Conservation (phyloP, 768 basidiomycete genomes). For the Mycena galopus region DNA sequence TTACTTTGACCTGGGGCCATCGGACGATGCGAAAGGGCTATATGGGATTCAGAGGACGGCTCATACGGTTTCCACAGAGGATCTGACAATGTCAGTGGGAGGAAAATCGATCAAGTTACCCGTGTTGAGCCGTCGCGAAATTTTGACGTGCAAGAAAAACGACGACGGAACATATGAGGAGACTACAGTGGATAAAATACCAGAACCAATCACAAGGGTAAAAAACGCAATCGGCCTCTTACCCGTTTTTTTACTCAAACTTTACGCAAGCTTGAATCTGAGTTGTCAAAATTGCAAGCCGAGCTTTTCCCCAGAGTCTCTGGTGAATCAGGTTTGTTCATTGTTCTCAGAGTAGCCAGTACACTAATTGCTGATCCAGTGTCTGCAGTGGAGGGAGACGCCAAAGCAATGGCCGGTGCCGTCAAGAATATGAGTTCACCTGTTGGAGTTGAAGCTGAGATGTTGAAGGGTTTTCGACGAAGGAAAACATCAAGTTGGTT, state of each 20-base stretch:
- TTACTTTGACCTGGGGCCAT: slow-evolving; percentile 13
- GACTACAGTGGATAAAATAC: slow-evolving; percentile 1
- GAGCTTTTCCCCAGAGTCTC: too few relatives aligned
- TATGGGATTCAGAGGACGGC: not conserved
- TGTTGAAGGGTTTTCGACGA: too few relatives aligned
- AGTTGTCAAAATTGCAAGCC: not conserved
- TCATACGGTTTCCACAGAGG: too few relatives aligned
- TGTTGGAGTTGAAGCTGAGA: too few relatives aligned
- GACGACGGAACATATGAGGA: slow-evolving; percentile 1
- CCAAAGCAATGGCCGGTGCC: too few relatives aligned
- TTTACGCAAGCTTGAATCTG: not conserved
- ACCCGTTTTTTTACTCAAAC: not conserved
- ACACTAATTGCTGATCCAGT: too few relatives aligned
- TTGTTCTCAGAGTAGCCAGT: too few relatives aligned
- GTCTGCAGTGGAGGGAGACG: too few relatives aligned
- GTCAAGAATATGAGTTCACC: too few relatives aligned
- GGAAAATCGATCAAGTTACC: not conserved
- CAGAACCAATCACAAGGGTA: not conserved
- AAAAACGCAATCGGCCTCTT: not conserved
- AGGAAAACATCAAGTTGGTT: too few relatives aligned
- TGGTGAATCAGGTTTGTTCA: too few relatives aligned
- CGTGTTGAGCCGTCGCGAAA: not conserved
- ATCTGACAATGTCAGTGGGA: not conserved
- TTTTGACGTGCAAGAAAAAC: not conserved
- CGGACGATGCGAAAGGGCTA: not conserved